Evolutionary conservation across 352 stramenopile species (phyloP).

Genomic region (Globisporangium polare): DNA sequence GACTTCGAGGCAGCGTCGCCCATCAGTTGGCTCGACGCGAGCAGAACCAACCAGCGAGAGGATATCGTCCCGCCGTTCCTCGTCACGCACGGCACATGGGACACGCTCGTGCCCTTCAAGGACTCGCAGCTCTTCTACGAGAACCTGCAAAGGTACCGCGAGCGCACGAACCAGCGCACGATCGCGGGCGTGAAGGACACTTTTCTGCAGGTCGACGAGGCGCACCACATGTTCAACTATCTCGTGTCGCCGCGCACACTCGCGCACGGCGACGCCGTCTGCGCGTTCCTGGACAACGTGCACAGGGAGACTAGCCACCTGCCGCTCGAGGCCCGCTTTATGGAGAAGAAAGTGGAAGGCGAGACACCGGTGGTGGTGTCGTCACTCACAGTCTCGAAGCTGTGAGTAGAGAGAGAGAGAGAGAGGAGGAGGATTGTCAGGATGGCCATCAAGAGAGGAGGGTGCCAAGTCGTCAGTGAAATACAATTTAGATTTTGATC

Average conservation of each 20-base stretch:
- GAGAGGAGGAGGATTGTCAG: not conserved
- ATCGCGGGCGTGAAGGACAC: constrained; percentile 39
- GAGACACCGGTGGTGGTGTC: not conserved
- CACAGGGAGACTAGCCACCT: constrained; percentile 39
- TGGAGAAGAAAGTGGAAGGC: not conserved
- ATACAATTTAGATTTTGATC: no score
- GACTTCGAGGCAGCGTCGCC: constrained; percentile 61
- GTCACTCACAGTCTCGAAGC: not conserved
- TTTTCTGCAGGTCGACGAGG: constrained; percentile 55
- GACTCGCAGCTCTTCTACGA: constrained; percentile 70
- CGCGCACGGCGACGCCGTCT: constrained; percentile 64
- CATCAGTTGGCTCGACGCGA: constrained; percentile 45
- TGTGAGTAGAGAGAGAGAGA: not conserved
- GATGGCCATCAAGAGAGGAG: not conserved
- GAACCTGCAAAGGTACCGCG: constrained; percentile 19
- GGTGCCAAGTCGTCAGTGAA: no score
- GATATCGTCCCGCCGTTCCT: constrained; percentile 67
- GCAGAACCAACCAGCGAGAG: constrained; percentile 20
- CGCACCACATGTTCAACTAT: constrained; percentile 77
- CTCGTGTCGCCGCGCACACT: constrained; percentile 63
- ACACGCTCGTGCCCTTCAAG: constrained; percentile 71
- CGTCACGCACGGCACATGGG: constrained; percentile 58
- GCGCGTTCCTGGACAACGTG: constrained; percentile 55
- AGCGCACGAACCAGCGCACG: constrained; percentile 8
- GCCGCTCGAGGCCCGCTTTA: constrained; percentile 3